Percentiles rank a stretch among this genome's conserved stretches.
Conservation (phyloP, 2,329 filamentous ascomycete genomes). For the Myriangium duriaei region DNA sequence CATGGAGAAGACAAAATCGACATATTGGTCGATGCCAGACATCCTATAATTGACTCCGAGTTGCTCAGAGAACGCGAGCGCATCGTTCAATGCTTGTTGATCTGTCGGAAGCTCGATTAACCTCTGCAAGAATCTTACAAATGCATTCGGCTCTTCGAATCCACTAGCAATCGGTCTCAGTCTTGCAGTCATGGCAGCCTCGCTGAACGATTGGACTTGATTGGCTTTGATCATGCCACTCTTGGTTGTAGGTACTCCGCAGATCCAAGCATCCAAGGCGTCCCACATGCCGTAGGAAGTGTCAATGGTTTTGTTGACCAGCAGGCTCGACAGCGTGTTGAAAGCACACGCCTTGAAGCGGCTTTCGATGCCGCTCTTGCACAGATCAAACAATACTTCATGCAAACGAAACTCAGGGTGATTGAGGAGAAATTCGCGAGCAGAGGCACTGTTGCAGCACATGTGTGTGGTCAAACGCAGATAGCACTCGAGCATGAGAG, state of each 20-base stretch:
- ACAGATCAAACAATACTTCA: constrained; percentile 64
- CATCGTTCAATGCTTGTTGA: constrained; percentile 54
- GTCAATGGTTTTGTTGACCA: constrained; percentile 57
- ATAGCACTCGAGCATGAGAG: constrained; percentile 95
- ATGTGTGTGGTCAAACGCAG: constrained; percentile 77
- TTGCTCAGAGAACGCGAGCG: constrained; percentile 73
- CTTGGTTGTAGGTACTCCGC: constrained; percentile 29
- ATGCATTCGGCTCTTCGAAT: constrained; percentile 76
- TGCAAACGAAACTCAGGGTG: constrained; percentile 56
- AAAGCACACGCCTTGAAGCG: constrained; percentile 77
- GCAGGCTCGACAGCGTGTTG: constrained; percentile 59
- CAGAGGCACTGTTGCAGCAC: constrained; percentile 57
- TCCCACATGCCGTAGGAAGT: constrained; percentile 68
- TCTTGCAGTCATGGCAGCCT: constrained; percentile 5
- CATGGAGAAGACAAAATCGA: constrained; percentile 78
- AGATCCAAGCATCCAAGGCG: constrained; percentile 67
- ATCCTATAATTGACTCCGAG: constrained; percentile 66
- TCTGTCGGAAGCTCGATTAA: constrained; percentile 56
- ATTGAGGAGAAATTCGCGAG: constrained; percentile 61
- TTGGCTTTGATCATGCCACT: constrained; percentile 1
- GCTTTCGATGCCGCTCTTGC: constrained; percentile 61
- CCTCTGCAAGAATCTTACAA: constrained; percentile 63
- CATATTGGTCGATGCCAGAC: constrained; percentile 80
- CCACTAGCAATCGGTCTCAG: constrained; percentile 60
- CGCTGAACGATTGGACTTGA: constrained; percentile 8